A percentile compares a stretch with the other conserved stretches of the same genome.
These are phyloP conservation scores for Penicillium tannophilum DNA, from an alignment of 495 filamentous ascomycete species.

Conservation along the genomic window DNA sequence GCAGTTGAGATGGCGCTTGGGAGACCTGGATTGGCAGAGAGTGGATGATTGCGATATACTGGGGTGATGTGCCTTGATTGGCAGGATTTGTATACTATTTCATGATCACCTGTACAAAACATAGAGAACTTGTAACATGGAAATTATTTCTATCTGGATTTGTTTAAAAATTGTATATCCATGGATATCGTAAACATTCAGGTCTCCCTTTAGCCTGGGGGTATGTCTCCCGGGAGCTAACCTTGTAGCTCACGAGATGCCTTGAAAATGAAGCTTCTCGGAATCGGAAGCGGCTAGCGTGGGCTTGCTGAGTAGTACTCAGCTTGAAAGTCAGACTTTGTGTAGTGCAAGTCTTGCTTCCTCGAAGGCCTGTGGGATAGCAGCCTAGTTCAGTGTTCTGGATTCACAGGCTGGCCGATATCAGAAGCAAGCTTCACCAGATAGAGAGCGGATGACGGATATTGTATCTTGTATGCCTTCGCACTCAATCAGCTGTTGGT, in stretches of 20 bases:
- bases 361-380: not conserved
- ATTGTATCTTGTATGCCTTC: not conserved
- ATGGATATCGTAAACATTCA: not conserved
- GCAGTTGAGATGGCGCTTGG: not conserved
- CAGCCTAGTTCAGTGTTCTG: not conserved
- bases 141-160: not conserved
- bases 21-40: not conserved
- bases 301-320: not conserved
- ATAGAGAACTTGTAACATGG: conserved; percentile 4
- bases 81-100: conserved; percentile 12
- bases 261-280: not conserved
- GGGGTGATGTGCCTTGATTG: not conserved
- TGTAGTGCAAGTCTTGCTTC: not conserved
- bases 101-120: conserved; percentile 9
- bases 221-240: not conserved
- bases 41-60: not conserved
- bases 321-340: not conserved
- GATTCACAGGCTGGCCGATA: not conserved
- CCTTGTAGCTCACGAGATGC: not conserved
- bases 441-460: not conserved
- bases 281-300: not conserved
- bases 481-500: conserved; percentile 30
- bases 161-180: not conserved
- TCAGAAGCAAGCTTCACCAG: not conserved
- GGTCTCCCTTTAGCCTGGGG: not conserved